Evolutionary conservation across 495 filamentous ascomycete genomes (phyloP).

Genomic region (Neurospora sp.): DNA sequence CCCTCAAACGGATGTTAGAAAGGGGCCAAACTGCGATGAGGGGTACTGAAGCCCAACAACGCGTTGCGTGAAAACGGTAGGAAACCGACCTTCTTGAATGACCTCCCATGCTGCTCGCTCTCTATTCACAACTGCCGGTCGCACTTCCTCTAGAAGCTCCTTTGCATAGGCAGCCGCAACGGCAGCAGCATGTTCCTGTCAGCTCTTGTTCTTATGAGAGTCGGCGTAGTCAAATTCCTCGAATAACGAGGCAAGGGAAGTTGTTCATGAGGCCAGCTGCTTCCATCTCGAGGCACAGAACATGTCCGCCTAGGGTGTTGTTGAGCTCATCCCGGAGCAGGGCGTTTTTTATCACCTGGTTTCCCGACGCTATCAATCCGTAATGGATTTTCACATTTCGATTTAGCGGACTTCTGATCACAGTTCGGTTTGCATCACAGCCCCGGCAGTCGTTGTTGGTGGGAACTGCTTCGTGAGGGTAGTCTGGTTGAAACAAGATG

Average conservation of each 20-base stretch:
- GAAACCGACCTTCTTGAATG: too few species aligned
- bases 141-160: not conserved
- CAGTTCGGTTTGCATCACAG: too few species aligned
- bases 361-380: conserved; percentile 19
- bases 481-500: not conserved
- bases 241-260: not conserved
- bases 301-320: not conserved
- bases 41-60: too few species aligned
- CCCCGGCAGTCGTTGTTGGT: too few species aligned
- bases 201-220: not conserved
- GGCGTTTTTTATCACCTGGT: conserved; percentile 14
- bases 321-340: conserved; percentile 2
- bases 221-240: not conserved
- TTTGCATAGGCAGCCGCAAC: conserved; percentile 15
- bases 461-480: too few species aligned
- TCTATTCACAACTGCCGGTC: accelerated
- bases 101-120: not conserved
- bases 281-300: not conserved
- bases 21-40: too few species aligned
- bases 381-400: conserved; percentile 3
- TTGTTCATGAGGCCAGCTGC: not conserved
- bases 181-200: conserved; percentile 12
- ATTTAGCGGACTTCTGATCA: too few species aligned
- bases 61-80: too few species aligned
- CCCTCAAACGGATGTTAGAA: too few species aligned